phyloP scores from a whole-genome alignment of 1,284 basidiomycete genomes.

The Boletellus deceptivus region DNA sequence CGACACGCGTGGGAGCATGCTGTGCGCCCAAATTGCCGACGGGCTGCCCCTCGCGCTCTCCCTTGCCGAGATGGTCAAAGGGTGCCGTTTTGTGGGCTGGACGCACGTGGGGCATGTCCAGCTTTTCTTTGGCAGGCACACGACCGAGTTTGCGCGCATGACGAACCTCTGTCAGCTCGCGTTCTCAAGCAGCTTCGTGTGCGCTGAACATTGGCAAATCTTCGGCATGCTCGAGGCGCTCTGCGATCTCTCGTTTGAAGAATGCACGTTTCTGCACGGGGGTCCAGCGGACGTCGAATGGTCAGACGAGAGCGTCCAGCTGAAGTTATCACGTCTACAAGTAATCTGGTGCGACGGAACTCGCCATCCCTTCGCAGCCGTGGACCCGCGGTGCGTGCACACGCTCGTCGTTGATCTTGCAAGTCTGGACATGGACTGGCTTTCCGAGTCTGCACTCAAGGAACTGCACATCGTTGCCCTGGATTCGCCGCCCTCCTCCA shows the following conservation, averaged over 20 bases:
- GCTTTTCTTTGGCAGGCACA: background rate
- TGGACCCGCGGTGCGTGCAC: slow-evolving; percentile 9
- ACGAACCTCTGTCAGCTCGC: slow-evolving; percentile 13
- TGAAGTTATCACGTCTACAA: slow-evolving; percentile 9
- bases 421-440: background rate
- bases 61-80: slow-evolving; percentile 13
- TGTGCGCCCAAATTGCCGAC: slow-evolving; percentile 19
- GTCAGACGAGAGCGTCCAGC: background rate
- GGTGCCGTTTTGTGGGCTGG: slow-evolving; percentile 10
- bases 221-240: slow-evolving; percentile 13
- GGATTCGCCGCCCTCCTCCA: background rate
- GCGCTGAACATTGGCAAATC: slow-evolving; percentile 11
- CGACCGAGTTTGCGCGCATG: slow-evolving; percentile 17
- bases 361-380: background rate
- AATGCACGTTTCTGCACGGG: slow-evolving; percentile 4
- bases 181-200: slow-evolving; percentile 8
- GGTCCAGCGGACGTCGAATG: background rate
- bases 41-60: slow-evolving; percentile 17
- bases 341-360: background rate
- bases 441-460: background rate
- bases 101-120: background rate
- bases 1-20: background rate
- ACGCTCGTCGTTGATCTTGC: background rate
- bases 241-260: slow-evolving; percentile 11
- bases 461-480: background rate